phyloP scores from a whole-genome alignment of 2,329 filamentous ascomycete genomes.

The Fusarium sp. region DNA sequence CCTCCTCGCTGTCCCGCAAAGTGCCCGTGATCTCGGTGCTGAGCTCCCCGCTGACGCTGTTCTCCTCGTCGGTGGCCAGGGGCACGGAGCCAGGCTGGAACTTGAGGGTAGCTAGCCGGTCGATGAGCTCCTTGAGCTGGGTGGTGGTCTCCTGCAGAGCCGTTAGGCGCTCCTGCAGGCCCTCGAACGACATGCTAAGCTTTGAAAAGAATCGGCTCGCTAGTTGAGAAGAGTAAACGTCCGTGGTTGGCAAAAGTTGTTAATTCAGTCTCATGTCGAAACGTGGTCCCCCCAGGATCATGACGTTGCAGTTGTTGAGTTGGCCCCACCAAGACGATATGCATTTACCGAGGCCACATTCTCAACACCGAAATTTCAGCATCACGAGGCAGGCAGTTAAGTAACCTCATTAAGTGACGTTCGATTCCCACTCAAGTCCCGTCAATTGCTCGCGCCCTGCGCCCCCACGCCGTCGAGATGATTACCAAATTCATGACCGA shows the following conservation, averaged over 20 bases:
- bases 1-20: slow-evolving; percentile 82
- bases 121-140: slow-evolving; percentile 69
- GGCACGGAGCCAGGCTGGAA: slow-evolving; percentile 69
- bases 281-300: slow-evolving; percentile 39
- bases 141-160: slow-evolving; percentile 70
- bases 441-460: slow-evolving; percentile 11
- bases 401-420: slow-evolving; percentile 4
- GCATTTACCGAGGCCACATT: slow-evolving; percentile 31
- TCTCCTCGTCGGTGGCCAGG: slow-evolving; percentile 59
- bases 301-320: slow-evolving; percentile 37
- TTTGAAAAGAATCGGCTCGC: background rate
- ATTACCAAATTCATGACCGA: slow-evolving; percentile 89
- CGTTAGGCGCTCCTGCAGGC: slow-evolving; percentile 69
- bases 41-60: slow-evolving; percentile 74
- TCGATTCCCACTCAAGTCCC: background rate
- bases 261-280: slow-evolving; percentile 27
- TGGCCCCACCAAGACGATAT: slow-evolving; percentile 37
- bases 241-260: background rate
- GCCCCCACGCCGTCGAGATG: slow-evolving; percentile 62
- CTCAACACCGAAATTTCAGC: slow-evolving; percentile 39
- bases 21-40: slow-evolving; percentile 82
- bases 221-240: background rate
- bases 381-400: slow-evolving; percentile 10
- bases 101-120: slow-evolving; percentile 66
- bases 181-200: slow-evolving; percentile 64